Evolutionary conservation across 139 green algal species (phyloP), one percentile per base, ranked within the genome.

Genomic region (Picochlorum sp.): DNA sequence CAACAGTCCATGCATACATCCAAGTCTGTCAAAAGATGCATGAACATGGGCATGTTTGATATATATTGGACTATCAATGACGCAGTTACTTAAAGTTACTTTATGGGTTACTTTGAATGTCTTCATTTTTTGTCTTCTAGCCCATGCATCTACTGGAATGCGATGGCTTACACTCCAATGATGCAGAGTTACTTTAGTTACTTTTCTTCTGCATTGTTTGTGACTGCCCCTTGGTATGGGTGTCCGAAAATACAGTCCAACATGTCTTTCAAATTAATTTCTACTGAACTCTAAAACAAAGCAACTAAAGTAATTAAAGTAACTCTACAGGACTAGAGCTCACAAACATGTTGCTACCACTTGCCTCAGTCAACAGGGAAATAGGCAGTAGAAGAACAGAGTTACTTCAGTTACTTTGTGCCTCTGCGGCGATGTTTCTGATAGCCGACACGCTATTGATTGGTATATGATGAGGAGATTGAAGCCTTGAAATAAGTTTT

Each of bases 41-140:
- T 54, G 47, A 20, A 54, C 47, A 24, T 54, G 15, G 47, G 47
- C 47, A 54, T 54, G 47, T 54, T 54, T 54, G 18, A 24, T 54
- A 52, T 52, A 52, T 52, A 54, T 54, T 54, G 47, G 47, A 54
- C 47, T 24, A 15, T 54, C 47, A 54, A 54, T 54, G 47, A 20
- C 47, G 18, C 47, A 54, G 47, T 54, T 54, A 54, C 47, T 54
- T 54, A 54, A 54, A 54, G 47, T 54, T 54, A 54, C 47, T 54
- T 54, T 18, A 24, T 0, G 47, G 47, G 47, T 54, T 54, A 54
- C 47, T 54, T 54, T 54, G 15, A 54, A 54, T 4, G 2, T 54
- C 47, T 54, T 13, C 47, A 4, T 24, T 1, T 54, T 24, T 54
- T 54, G 47, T 54, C 47, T 54, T 54, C 47, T 0, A 24, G 47